Conservation (phyloP, 2,329 filamentous ascomycete species). For the Erysiphe neolycopersici region DNA sequence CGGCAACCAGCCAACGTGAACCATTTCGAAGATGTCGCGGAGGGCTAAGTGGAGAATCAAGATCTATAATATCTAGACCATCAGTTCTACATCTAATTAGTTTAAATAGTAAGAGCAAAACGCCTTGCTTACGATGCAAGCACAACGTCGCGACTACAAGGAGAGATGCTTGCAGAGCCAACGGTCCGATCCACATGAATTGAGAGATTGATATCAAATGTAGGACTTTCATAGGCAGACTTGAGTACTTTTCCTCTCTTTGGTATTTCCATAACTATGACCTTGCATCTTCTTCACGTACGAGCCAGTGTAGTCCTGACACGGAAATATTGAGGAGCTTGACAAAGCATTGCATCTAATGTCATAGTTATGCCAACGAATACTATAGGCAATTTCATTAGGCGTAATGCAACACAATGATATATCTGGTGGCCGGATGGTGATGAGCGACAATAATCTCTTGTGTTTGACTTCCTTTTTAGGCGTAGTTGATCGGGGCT, state of each 20-base stretch:
- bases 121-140: conserved; percentile 37
- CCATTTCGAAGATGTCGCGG: conserved; percentile 68
- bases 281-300: conserved; percentile 6
- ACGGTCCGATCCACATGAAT: conserved; percentile 52
- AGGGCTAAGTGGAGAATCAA: conserved; percentile 69
- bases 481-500: neutral
- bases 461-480: neutral
- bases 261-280: conserved; percentile 12
- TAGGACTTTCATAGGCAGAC: conserved; percentile 59
- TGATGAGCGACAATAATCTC: no score
- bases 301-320: neutral
- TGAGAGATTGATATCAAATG: conserved; percentile 60
- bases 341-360: no score
- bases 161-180: conserved; percentile 79
- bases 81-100: conserved; percentile 25
- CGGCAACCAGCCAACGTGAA: conserved; percentile 80
- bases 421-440: no score
- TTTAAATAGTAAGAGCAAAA: neutral
- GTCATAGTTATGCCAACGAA: no score
- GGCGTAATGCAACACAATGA: no score
- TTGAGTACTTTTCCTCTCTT: conserved; percentile 33
- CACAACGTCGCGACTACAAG: conserved; percentile 70
- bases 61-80: conserved; percentile 71
- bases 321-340: no score
- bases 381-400: no score